Percentiles rank a stretch among this genome's conserved stretches.
Evolutionary conservation across 768 basidiomycete genomes (phyloP).

Genomic region (Boletus vermiculosoides): DNA sequence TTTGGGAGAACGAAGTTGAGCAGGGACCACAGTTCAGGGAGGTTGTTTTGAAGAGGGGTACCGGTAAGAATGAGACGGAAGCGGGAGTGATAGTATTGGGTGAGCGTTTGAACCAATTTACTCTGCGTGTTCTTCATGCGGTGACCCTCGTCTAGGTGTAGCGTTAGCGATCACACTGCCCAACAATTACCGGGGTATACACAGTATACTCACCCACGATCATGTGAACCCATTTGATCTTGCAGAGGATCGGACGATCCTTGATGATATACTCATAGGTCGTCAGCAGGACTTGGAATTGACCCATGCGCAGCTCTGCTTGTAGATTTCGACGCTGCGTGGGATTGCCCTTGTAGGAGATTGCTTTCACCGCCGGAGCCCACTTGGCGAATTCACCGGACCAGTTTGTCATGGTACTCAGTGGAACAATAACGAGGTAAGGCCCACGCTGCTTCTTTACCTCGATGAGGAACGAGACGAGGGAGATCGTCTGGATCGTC

Average conservation of each 20-base stretch:
- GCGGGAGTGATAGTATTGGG: constrained; percentile 88
- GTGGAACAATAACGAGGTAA: constrained; percentile 92
- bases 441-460: constrained; percentile 87
- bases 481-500: constrained; percentile 92
- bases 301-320: constrained; percentile 68
- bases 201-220: constrained; percentile 72
- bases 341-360: constrained; percentile 93
- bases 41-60: constrained; percentile 95
- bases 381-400: constrained; percentile 96
- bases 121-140: constrained; percentile 96
- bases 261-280: constrained; percentile 99
- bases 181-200: constrained; percentile 12
- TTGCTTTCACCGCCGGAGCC: constrained; percentile 77
- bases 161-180: constrained; percentile 2
- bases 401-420: constrained; percentile 98
- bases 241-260: constrained; percentile 85
- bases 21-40: constrained; percentile 92
- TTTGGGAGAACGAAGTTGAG: constrained; percentile 94
- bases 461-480: constrained; percentile 94
- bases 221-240: constrained; percentile 96
- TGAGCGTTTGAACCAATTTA: constrained; percentile 87
- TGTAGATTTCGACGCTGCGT: constrained; percentile 76
- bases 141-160: constrained; percentile 79
- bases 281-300: constrained; percentile 91
- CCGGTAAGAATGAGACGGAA: constrained; percentile 94